Evolutionary conservation across 2,329 filamentous ascomycete species (phyloP), one percentile per base, ranked within the genome.

Genomic region (Chrysoporthe puriensis): DNA sequence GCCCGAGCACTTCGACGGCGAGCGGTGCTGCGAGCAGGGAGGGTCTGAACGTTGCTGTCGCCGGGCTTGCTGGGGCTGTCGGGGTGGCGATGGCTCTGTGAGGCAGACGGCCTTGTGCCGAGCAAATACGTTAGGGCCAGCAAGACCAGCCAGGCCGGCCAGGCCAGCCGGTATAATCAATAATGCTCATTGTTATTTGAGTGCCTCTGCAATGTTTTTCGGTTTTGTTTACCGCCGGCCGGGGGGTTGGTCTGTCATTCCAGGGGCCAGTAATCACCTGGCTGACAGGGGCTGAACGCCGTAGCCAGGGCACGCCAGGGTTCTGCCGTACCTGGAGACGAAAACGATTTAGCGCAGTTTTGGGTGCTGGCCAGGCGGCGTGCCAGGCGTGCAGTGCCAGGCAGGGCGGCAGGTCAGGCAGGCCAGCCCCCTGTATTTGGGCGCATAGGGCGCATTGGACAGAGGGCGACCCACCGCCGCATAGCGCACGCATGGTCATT

Each of bases 1-100:
- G 32, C 1, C 50, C 64, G 4, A 60, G 32, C 40, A 60, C 65
- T 1, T 40, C 62, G 32, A n/a, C 59, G 9, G 61, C 50, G 11
- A 63, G 32, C 8, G 59, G 62, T 40, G 68, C 68, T 8, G 66
- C 66, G 43, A n/a, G 34, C n/a, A 46, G 21, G 18, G 9, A 13
- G 4, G 48, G 42, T 3, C 50, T 46, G 40, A 62, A 57, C 18
- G 7, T 66, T 32, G 52, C 61, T 6, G 59, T 36, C 42, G 62
- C 58, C 21, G 66, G 58, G 13, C 62, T 70, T 18, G 54, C 59
- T 58, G 68, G 68, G 1, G 4, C 68, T 6, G 9, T 60, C 34
- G 66, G 68, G 9, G 26, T 69, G 8, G 48, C 50, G 40, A 32
- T 70, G 65, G 62, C 34, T 34, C 21, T 70, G 32, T 69, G 43